These are phyloP conservation scores for Gloeostereum incarnatum DNA, from an alignment of 768 basidiomycete species.

Conservation along the genomic window DNA sequence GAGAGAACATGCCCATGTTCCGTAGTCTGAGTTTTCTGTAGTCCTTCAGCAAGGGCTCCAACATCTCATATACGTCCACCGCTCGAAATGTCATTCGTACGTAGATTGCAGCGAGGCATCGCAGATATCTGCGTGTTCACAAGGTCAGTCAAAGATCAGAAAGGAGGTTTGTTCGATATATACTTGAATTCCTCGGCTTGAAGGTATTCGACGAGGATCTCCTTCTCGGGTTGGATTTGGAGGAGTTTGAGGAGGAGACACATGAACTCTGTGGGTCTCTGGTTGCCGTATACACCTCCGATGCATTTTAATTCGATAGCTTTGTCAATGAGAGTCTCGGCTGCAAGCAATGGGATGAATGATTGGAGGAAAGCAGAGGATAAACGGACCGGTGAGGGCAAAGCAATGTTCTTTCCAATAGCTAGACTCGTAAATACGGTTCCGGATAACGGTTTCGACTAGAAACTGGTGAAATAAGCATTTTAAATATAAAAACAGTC, in stretches of 20 bases:
- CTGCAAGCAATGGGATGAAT: constrained; percentile 26
- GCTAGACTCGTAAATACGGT: constrained; percentile 87
- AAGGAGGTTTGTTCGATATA: constrained; percentile 17
- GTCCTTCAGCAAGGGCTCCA: constrained; percentile 93
- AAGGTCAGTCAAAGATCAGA: background rate
- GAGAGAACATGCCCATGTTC: constrained; percentile 56
- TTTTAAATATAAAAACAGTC: background rate
- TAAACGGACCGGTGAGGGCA: constrained; percentile 72
- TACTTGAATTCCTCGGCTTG: constrained; percentile 98
- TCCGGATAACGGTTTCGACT: constrained; percentile 94
- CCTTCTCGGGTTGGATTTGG: constrained; percentile 96
- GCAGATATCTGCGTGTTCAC: constrained; percentile 60
- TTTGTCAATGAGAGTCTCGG: constrained; percentile 90
- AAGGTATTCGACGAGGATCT: constrained; percentile 92
- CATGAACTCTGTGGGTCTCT: constrained; percentile 89
- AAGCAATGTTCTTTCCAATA: constrained; percentile 99
- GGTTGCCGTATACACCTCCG: constrained; percentile 94
- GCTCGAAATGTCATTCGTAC: constrained; percentile 90
- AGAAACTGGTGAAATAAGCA: constrained; percentile 51
- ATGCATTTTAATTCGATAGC: constrained; percentile 75
- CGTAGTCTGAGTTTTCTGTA: constrained; percentile 81
- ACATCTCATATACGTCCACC: constrained; percentile 83
- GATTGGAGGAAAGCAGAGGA: constrained; percentile 1
- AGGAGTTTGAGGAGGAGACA: constrained; percentile 89
- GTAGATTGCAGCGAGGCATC: constrained; percentile 90